Conservation (phyloP, 306 rosid species). For the Malus sieversii region DNA sequence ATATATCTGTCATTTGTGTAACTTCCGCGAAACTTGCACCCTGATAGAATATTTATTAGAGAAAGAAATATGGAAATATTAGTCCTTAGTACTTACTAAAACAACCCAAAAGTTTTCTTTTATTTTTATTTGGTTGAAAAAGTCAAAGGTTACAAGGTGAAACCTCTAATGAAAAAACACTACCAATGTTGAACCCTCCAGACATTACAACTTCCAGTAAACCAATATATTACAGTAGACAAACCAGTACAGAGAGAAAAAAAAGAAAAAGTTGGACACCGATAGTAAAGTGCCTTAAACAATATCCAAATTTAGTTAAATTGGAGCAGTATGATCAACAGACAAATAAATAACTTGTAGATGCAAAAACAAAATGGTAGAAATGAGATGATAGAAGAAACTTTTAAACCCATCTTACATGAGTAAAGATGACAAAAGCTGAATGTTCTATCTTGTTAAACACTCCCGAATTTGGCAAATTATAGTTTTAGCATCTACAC, state of each 20-base stretch:
- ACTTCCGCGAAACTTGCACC: slow-evolving; percentile 81
- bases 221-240: neutral
- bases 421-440: neutral
- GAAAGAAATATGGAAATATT: neutral
- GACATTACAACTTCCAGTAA: neutral
- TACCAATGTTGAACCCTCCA: neutral
- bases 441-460: neutral
- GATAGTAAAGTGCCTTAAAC: neutral
- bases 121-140: neutral
- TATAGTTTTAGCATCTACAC: neutral
- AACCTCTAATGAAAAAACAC: neutral
- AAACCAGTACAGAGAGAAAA: neutral
- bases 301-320: neutral
- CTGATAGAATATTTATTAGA: slow-evolving; percentile 27
- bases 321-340: neutral
- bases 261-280: neutral
- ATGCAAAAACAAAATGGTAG: neutral
- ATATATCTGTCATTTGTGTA: slow-evolving; percentile 94
- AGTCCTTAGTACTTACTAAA: neutral
- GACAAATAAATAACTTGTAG: neutral
- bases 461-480: neutral
- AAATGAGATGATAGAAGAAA: neutral
- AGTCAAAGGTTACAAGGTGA: neutral
- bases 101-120: neutral
- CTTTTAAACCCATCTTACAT: neutral